Base-by-base conservation (phyloP, 208 protist species). In the Herpetomonas muscarum region DNA sequence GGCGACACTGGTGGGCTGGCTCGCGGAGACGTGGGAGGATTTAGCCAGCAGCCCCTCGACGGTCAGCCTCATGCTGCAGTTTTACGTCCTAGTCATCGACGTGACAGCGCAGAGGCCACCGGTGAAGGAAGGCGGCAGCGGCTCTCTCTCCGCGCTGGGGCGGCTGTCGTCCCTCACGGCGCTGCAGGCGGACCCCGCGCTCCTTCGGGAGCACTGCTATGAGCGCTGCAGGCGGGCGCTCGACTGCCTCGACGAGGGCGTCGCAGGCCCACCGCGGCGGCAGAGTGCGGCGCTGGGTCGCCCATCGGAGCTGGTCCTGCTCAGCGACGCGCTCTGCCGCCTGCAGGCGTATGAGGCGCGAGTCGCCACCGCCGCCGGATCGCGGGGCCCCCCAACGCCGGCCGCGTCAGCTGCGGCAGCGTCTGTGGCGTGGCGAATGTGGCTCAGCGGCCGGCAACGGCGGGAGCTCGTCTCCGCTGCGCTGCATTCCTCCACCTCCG, bases 61-160 rank as follows among this genome's bases (percentile, higher is more conserved):
- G 0, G 61, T 61, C 25, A 57, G 39, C 19, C 47, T 87, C 24
- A 56, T 79, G 10, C 51, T 81, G 19, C 80, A 87, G 57, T 87
- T 87, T 60, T 64, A 73, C 6, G 42, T 74, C 9, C 52, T 73
- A 17, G 64, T 64, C 4, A 56, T 87, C 37, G 64, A 36, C 49
- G 45, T 53, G 17, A 44, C 69, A 24, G 57, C 51, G 22, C 25
- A 34, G 39, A 19, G 9, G 22, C 12, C 21, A 6, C 57, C 66
- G 10, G 56, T 54, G 29, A n/a, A 57, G 32, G 6, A 44, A 4
- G 32, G 4, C 28, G 15, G 52, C 63, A 4, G 57, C 34, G 15
- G 21, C 41, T 6, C 41, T 5, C 10, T 24, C 41, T 46, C 5
- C 9, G 19, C 10, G 5, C 10, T 46, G 15, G 6, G 17, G 41